These are phyloP conservation scores for Pelargonium myrrhifolium DNA, from an alignment of 441 rosid species.

Conservation along the genomic window DNA sequence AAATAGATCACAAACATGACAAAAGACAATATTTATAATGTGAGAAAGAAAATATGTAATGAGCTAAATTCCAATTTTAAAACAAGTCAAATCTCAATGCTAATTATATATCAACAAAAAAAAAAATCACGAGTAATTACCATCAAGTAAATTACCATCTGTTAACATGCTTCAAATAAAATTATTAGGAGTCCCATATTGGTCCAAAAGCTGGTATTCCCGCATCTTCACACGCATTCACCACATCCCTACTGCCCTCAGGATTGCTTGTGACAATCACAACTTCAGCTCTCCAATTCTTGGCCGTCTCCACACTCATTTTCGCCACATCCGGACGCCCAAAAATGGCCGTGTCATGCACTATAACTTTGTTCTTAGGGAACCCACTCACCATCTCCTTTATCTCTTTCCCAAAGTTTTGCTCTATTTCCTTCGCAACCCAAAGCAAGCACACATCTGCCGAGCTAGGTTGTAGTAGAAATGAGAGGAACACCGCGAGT, in stretches of 20 bases:
- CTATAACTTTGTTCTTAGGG: constrained; percentile 48
- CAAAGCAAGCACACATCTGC: constrained; percentile 52
- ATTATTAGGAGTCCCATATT: constrained; percentile 72
- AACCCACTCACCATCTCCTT: constrained; percentile 43
- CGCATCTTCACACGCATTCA: constrained; percentile 43
- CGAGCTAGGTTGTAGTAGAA: constrained; percentile 50
- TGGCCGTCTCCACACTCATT: constrained; percentile 57
- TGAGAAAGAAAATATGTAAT: too few relatives aligned
- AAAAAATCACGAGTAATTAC: too few relatives aligned
- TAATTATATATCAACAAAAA: too few relatives aligned
- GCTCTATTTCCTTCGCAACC: constrained; percentile 67
- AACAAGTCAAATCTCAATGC: too few relatives aligned
- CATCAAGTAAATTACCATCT: too few relatives aligned
- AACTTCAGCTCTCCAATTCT: constrained; percentile 54
- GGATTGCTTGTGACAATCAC: constrained; percentile 83
- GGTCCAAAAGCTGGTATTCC: constrained; percentile 74
- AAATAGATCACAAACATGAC: too few relatives aligned
- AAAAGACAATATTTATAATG: too few relatives aligned
- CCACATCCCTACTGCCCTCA: constrained; percentile 69
- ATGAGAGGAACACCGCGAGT: constrained; percentile 63
- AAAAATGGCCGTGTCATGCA: constrained; percentile 50
- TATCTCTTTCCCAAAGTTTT: constrained; percentile 61
- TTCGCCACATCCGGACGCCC: constrained; percentile 63
- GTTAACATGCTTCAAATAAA: too few relatives aligned
- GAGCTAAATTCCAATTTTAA: too few relatives aligned